These are phyloP conservation scores for Cyphellophora europaea DNA, from an alignment of 2,329 filamentous ascomycete species.

Conservation along the genomic window DNA sequence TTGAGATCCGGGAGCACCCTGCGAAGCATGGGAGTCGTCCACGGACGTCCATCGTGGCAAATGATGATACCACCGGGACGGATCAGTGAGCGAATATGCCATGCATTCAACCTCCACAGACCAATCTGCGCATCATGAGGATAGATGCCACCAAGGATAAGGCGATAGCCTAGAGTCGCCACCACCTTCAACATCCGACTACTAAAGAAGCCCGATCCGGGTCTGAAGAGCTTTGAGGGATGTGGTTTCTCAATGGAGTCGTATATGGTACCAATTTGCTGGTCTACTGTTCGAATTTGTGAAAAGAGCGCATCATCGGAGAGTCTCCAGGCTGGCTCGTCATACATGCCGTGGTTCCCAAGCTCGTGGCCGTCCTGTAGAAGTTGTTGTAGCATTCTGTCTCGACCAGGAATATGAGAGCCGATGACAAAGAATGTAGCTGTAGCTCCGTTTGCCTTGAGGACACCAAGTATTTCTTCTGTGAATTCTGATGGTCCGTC, in stretches of 20 bases:
- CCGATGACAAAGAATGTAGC: constrained; percentile 91
- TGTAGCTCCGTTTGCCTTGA: constrained; percentile 56
- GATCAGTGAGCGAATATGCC: constrained; percentile 72
- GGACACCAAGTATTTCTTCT: constrained; percentile 55
- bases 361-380: constrained; percentile 60
- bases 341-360: constrained; percentile 82
- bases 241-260: constrained; percentile 24
- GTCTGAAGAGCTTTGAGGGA: constrained; percentile 63
- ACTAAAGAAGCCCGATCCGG: constrained; percentile 77
- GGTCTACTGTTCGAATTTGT: constrained; percentile 59
- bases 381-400: constrained; percentile 47
- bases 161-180: constrained; percentile 52
- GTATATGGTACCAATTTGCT: constrained; percentile 50
- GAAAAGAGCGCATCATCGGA: constrained; percentile 47
- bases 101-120: constrained; percentile 60
- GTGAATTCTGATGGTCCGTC: constrained; percentile 73
- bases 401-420: constrained; percentile 53
- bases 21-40: constrained; percentile 71
- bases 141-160: constrained; percentile 78
- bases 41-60: constrained; percentile 74
- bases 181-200: constrained; percentile 55
- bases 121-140: constrained; percentile 84
- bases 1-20: constrained; percentile 63
- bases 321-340: constrained; percentile 63
- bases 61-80: constrained; percentile 70